Conservation (phyloP, 2,329 filamentous ascomycete species). For the Alternaria metachromatica region DNA sequence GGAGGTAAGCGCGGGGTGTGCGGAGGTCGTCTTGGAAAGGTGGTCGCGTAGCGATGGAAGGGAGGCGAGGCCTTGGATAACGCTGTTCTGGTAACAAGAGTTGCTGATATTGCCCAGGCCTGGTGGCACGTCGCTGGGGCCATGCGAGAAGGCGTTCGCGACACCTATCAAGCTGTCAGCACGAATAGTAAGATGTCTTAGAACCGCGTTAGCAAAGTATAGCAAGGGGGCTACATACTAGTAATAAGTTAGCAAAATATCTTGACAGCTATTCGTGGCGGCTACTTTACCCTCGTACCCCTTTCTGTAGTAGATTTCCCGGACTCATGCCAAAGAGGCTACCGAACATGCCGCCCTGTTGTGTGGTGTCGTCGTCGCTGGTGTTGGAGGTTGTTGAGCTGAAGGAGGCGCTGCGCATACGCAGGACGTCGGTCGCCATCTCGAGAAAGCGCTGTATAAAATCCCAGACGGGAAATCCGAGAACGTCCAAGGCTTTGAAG, state of each 20-base stretch:
- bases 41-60: slow-evolving; percentile 73
- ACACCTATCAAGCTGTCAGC: slow-evolving; percentile 21
- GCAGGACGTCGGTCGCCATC: slow-evolving; percentile 20
- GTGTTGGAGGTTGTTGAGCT: slow-evolving; percentile 19
- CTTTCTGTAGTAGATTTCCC: slow-evolving; percentile 45
- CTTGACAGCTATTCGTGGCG: background rate
- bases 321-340: slow-evolving; percentile 49
- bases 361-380: slow-evolving; percentile 26
- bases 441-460: slow-evolving; percentile 60
- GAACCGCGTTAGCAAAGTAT: background rate
- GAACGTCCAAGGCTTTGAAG: slow-evolving; percentile 34
- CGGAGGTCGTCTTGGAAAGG: slow-evolving; percentile 52
- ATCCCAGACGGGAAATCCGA: slow-evolving; percentile 49
- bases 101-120: slow-evolving; percentile 93
- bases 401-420: slow-evolving; percentile 9
- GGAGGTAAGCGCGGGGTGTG: slow-evolving; percentile 46
- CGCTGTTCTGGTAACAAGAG: slow-evolving; percentile 97
- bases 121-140: slow-evolving; percentile 47
- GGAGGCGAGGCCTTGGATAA: slow-evolving; percentile 80
- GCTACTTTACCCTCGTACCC: slow-evolving; percentile 26
- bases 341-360: slow-evolving; percentile 34
- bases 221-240: background rate
- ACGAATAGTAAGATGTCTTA: background rate
- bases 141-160: slow-evolving; percentile 45
- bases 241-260: background rate